Conservation (phyloP, 306 rosid species). For the Carpinus fangiana region DNA sequence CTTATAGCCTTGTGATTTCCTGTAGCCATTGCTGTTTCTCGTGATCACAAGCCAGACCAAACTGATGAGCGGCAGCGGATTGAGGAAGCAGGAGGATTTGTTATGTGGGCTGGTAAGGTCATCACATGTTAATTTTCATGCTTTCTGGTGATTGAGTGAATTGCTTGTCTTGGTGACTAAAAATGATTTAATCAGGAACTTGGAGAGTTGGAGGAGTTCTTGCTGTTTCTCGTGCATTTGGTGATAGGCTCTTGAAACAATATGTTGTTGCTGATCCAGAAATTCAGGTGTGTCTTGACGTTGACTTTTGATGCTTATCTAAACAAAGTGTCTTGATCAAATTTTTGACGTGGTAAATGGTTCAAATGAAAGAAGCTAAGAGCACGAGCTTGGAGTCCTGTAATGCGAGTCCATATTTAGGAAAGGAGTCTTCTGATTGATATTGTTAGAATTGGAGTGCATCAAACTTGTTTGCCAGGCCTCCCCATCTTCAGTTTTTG, state of each 20-base stretch:
- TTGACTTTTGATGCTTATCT: conserved; percentile 5
- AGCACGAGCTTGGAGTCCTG: too few species aligned
- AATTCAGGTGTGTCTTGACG: conserved; percentile 61
- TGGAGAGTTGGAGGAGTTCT: conserved; percentile 99
- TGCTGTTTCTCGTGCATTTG: conserved; percentile 97
- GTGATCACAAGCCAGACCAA: conserved; percentile 99
- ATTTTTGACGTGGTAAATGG: not conserved
- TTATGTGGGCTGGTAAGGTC: conserved; percentile 91
- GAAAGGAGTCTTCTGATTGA: conserved; percentile 10
- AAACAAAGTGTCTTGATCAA: not conserved
- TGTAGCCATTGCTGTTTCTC: conserved; percentile 90
- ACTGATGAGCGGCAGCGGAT: conserved; percentile 93
- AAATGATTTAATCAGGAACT: conserved; percentile 59
- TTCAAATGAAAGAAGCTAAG: conserved; percentile 3
- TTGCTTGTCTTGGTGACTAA: conserved; percentile 14
- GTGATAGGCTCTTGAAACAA: conserved; percentile 93
- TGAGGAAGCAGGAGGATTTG: conserved; percentile 96
- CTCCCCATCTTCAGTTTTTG: conserved; percentile 16
- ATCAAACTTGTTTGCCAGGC: not conserved
- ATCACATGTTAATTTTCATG: not conserved
- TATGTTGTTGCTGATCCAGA: conserved; percentile 99
- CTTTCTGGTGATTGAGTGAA: conserved; percentile 1
- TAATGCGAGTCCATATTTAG: not conserved
- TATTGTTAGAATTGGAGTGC: conserved; percentile 5
- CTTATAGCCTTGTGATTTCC: conserved; percentile 30